Conservation (phyloP, 805 yeast genomes). For the Saccharomycopsis malanga region DNA sequence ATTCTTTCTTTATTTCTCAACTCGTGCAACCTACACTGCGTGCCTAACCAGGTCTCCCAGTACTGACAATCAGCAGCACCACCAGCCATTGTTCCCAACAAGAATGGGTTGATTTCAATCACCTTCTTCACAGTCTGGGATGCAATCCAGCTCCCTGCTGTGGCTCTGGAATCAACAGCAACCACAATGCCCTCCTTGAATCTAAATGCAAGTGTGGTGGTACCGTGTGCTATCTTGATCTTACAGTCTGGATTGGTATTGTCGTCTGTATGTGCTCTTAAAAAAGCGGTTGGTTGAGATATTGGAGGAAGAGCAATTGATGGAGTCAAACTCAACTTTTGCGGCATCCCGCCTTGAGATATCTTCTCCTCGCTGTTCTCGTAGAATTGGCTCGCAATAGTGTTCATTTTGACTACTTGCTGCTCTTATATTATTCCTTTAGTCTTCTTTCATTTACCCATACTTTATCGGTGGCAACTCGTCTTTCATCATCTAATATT, state of each 20-base stretch:
- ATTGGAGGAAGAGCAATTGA: slow-evolving; percentile 71
- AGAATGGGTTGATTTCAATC: slow-evolving; percentile 89
- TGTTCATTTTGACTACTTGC: slow-evolving; percentile 11
- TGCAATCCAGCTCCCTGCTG: slow-evolving; percentile 97
- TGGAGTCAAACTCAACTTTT: slow-evolving; percentile 38
- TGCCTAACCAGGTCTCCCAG: slow-evolving; percentile 99
- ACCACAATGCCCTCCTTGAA: slow-evolving; percentile 93
- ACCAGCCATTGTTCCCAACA: slow-evolving; percentile 98
- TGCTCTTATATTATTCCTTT: no score
- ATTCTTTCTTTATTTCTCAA: slow-evolving; percentile 91
- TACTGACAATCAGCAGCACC: slow-evolving; percentile 99
- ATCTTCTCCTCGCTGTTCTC: slow-evolving; percentile 1
- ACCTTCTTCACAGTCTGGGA: slow-evolving; percentile 97
- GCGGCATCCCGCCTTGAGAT: not conserved
- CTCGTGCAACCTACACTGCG: slow-evolving; percentile 93
- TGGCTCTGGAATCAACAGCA: slow-evolving; percentile 97
- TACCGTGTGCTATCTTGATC: slow-evolving; percentile 96
- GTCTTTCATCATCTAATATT: no score
- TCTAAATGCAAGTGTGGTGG: slow-evolving; percentile 96
- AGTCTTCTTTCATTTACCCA: not conserved
- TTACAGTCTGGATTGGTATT: slow-evolving; percentile 86
- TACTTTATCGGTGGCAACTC: no score
- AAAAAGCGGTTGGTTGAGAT: slow-evolving; percentile 81
- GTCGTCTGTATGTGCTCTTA: slow-evolving; percentile 98
- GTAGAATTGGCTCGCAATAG: slow-evolving; percentile 18